Evolutionary conservation across 441 rosid genomes (phyloP), one percentile per base, ranked within the genome.

Genomic region (Populus hybrid): DNA sequence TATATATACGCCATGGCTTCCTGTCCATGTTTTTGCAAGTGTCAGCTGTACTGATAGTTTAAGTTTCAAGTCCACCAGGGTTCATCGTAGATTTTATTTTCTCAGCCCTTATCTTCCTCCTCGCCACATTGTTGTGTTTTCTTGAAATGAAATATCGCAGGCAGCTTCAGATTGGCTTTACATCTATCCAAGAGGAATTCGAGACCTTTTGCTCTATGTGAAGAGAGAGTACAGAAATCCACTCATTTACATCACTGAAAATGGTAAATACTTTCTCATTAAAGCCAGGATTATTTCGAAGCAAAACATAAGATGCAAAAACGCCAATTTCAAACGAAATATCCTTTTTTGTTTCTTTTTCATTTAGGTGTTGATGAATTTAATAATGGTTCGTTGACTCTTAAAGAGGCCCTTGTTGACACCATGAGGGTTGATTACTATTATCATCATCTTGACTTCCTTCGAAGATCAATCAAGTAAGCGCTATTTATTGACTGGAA

Each of bases 221-320:
- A 86, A 83, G 83, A 70, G 14, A 12, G 86, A 85, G 11, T 91
- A 91, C 73, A 79, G 75, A 0, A 74, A 84, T 79, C 90, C 89
- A 7, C 50, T 85, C n/a, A 84, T 88, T 57, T 89, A 86, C 74
- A 87, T 89, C 9, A 91, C 92, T 9, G 91, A 91, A 35, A 89
- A 91, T 70, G 91, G 93, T 88, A 81, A 74, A n/a, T 10, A 70
- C 1, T 18, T 38, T 23, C 9, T 14, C 0, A 1, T n/a, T 11
- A 38, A 14, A 67, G 0, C 6, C 36, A 1, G 6, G 57, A 50
- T 50, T 50, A 38, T 38, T 38, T 38, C 46, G 2, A 50, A 14
- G 61, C 61, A 53, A 53, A 53, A 53, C 1, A 50, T 16, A 9
- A 8, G 14, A 53, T 5, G 61, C 61, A 53, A 6, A 53, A 53